Evolutionary conservation across 139 green algal genomes (phyloP), one percentile per base, ranked within the genome.

Genomic region (Klebsormidium nitens): DNA sequence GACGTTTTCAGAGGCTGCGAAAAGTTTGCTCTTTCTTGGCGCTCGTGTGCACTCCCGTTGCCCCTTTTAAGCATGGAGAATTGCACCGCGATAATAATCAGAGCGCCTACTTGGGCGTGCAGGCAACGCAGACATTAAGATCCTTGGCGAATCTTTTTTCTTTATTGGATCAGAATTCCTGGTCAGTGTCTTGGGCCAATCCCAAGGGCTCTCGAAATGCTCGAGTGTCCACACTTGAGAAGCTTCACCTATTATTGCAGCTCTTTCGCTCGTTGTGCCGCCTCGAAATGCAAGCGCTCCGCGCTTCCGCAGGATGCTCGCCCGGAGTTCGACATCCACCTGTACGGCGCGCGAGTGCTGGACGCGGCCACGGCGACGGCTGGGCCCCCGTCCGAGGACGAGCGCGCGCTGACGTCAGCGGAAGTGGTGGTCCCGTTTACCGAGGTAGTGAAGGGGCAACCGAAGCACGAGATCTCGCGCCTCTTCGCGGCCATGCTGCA

Each of bases 401-500:
- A 66, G 59, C 48, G 4, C 19, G 8, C 11, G 19, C 5, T 6
- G 49, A 4, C 5, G 4, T 34, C 8, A 4, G 17, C 8, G 19
- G 59, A 66, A 8, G 38, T 34, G 4, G 59, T 66, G n/a, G 38
- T 50, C 11, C 11, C 8, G 8, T 56, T 56, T 49, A 6, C 59
- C n/a, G 19, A 56, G 8, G 37, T 56, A 28, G 59, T 56, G 38
- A 23, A 19, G 37, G 59, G 59, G 19, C 28, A 17, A 5, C 19
- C 48, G 38, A 56, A 56, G 11, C 4, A 56, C 38, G 11, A 66
- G 17, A 26, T 66, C 59, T 56, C 59, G 36, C 36, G 59, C 37
- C 28, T 28, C 4, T 66, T 66, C 50, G 59, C 59, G 8, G 59
- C 59, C 11, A 66, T 56, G 59, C 19, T 66, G 36, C 59, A 66